Base-by-base conservation (phyloP, 139 green algal species). In the Eudorina sp. region DNA sequence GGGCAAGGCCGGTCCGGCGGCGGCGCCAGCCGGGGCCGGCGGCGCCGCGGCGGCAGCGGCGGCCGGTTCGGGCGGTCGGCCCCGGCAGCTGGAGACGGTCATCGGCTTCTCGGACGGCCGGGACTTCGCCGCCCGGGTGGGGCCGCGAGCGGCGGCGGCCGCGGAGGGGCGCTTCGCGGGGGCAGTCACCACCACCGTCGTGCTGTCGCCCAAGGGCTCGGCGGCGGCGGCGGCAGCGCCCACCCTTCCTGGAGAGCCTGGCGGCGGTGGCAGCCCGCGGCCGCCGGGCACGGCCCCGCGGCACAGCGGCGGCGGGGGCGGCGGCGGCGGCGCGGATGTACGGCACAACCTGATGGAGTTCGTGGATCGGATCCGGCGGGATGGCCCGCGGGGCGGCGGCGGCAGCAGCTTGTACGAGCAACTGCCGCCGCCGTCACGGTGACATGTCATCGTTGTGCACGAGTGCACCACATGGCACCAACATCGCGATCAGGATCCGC, bases 31-130 rank as follows among this genome's bases (percentile, higher is more conserved):
- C 43, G 27, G 46, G 45, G 27, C 8, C 29, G 4, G n/a, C 62
- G 9, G n/a, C n/a, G 31, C 55, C 13, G 48, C 5, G 48, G 48
- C 75, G 38, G 53, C 53, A 2, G 76, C 53, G 53, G 53, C 48
- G 31, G 34, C 11, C 19, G 62, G 27, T 3, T 25, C 53, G n/a
- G 31, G 34, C 0, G 51, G 55, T 29, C 41, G 62, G 2, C 43
- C 80, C 16, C 45, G 70, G n/a, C 73, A 46, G 38, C 73, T 80
- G n/a, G 82, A 88, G 46, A 88, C 66, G 0, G 68, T 88, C 7
- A 88, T 88, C 34, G 82, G 82, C 19, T 88, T 80, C 82, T 70
- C 64, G 14, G 82, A 88, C 66, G 82, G 82, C 9, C 66, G 66
- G 8, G 82, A 68, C 45, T 88, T 88, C 38, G 43, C n/a, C 21